Evolutionary conservation across 371 early-diverging fungal genomes (phyloP).

Genomic region (Entomophthora muscae): DNA sequence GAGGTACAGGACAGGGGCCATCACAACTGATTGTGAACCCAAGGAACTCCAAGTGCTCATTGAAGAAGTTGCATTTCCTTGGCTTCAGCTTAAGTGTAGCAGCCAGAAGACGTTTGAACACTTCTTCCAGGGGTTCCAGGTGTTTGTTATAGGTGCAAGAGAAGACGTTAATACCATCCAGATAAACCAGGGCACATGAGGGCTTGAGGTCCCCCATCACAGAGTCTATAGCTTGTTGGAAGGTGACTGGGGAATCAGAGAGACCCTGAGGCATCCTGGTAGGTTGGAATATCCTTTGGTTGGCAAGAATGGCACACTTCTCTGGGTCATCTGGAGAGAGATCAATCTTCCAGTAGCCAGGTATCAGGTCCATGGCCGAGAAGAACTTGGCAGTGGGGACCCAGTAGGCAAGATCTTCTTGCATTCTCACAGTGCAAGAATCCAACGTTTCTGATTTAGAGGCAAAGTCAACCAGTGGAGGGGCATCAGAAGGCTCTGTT

Average conservation of each 20-base stretch:
- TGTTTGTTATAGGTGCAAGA: constrained; percentile 2
- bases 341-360: background rate
- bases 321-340: background rate
- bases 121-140: constrained; percentile 3
- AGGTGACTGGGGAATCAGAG: background rate
- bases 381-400: background rate
- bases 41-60: background rate
- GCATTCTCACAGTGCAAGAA: too few relatives aligned
- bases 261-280: background rate
- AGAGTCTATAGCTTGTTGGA: background rate
- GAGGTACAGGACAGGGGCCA: constrained; percentile 8
- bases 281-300: background rate
- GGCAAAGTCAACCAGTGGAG: too few relatives aligned
- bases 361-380: background rate
- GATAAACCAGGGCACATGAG: constrained; percentile 11
- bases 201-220: background rate
- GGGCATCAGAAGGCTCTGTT: too few relatives aligned
- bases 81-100: background rate
- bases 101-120: background rate
- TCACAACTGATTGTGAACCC: constrained; percentile 3
- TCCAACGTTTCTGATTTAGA: too few relatives aligned
- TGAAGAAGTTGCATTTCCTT: constrained; percentile 1
- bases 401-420: too few relatives aligned
- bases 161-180: constrained; percentile 18
- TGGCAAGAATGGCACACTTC: background rate